Evolutionary conservation across 208 protist genomes (phyloP).

Genomic region (Strigomonas culicis): DNA sequence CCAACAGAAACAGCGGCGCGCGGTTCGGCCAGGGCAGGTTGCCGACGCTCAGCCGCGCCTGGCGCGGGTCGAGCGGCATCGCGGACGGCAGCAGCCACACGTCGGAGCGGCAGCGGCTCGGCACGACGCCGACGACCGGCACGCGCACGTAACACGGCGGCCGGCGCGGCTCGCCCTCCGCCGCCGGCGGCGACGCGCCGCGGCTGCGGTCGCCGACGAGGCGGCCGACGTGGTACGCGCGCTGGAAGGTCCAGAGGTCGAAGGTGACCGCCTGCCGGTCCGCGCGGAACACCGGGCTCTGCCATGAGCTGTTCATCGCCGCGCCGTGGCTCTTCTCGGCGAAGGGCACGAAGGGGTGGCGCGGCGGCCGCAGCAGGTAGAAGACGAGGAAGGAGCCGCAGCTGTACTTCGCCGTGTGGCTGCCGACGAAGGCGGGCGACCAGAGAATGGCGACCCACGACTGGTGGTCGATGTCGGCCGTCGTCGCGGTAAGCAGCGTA

Average conservation of each 20-base stretch:
- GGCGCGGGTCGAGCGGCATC: not conserved
- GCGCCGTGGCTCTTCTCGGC: constrained; percentile 40
- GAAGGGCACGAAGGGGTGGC: constrained; percentile 51
- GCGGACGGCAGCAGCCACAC: constrained; percentile 53
- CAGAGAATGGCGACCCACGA: constrained; percentile 88
- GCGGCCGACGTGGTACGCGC: constrained; percentile 44
- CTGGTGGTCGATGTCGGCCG: constrained; percentile 70
- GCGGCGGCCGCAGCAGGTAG: constrained; percentile 76
- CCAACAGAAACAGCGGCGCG: constrained; percentile 71
- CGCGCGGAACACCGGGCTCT: constrained; percentile 63
- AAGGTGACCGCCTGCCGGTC: constrained; percentile 55
- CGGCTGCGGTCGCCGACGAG: not conserved
- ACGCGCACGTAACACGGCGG: constrained; percentile 33
- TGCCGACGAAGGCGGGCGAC: constrained; percentile 79
- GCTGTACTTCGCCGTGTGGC: constrained; percentile 76
- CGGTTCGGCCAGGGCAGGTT: constrained; percentile 29
- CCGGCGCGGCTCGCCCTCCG: not conserved
- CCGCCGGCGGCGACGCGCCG: not conserved
- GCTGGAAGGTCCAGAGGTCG: constrained; percentile 59
- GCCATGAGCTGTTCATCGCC: constrained; percentile 64
- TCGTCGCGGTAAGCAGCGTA: constrained; percentile 57
- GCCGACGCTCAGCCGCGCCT: not conserved
- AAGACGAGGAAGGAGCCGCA: constrained; percentile 83
- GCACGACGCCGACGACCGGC: constrained; percentile 60
- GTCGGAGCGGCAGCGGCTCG: constrained; percentile 72